Conservation (phyloP, 768 basidiomycete genomes). For the Porphyrellus cyaneotinctus region DNA sequence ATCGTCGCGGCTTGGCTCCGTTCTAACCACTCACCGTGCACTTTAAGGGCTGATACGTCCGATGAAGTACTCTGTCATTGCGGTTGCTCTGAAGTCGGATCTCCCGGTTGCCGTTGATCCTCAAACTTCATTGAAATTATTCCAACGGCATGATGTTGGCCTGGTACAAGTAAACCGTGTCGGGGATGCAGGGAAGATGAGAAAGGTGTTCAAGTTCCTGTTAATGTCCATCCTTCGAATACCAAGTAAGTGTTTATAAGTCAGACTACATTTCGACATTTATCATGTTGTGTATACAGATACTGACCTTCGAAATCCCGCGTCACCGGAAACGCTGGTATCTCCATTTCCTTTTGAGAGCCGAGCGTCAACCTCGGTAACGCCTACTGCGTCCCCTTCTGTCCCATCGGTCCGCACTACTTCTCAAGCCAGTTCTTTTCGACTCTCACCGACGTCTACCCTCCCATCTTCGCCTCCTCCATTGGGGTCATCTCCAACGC, state of each 20-base stretch:
- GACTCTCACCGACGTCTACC: conserved; percentile 32
- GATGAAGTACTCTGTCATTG: conserved; percentile 60
- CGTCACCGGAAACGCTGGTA: conserved; percentile 58
- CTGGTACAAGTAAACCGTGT: conserved; percentile 67
- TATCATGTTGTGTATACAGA: conserved; percentile 28
- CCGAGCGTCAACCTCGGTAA: conserved; percentile 43
- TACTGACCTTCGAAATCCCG: conserved; percentile 60
- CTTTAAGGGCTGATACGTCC: conserved; percentile 53
- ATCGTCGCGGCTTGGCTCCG: background rate
- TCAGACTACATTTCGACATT: background rate
- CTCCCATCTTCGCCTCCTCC: conserved; percentile 37
- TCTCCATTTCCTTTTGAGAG: conserved; percentile 55
- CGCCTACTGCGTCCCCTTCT: conserved; percentile 48
- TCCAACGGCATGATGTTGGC: conserved; percentile 66
- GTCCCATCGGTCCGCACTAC: conserved; percentile 31
- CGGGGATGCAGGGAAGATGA: conserved; percentile 65
- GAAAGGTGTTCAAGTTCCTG: conserved; percentile 70
- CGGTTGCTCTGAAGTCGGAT: conserved; percentile 88
- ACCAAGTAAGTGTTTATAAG: conserved; percentile 27
- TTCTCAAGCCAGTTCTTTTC: conserved; percentile 29
- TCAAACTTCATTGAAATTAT: conserved; percentile 43
- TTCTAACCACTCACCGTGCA: conserved; percentile 9
- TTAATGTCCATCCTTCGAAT: conserved; percentile 58
- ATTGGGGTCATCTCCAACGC: conserved; percentile 45
- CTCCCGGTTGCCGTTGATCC: conserved; percentile 57